Base-by-base conservation (phyloP, 2,329 filamentous ascomycete species). In the Aureobasidium sp. region DNA sequence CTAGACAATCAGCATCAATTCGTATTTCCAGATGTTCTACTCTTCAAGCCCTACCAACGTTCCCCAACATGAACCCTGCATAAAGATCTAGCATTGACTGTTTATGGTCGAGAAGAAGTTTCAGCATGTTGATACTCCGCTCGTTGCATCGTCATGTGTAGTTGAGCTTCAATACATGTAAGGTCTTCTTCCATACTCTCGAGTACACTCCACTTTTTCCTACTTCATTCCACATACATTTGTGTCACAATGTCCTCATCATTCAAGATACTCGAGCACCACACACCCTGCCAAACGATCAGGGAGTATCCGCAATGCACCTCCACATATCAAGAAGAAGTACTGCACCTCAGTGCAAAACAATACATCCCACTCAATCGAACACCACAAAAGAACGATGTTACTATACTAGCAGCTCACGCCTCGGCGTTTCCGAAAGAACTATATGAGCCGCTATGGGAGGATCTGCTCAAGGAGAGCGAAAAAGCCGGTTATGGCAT, bases 351-450 rank as follows among this genome's bases (percentile, higher is more conserved):
- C 5, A 81, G 83, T 11, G 79, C 96, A 48, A 96, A 95, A 74
- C 88, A 96, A 66, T 97, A 97, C 66, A 86, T 80, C 0, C 90
- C 90, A 1, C 73, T 81, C 63, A 89, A 90, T 61, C 77, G 74
- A 0, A 69, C 73, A 22, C 85, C 88, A 0, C 75, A 81, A 58
- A 79, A 81, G 1, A 87, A 88, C 25, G 88, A 93, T 68, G 73
- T 96, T 7, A 96, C 89, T 16, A 83, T 97, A 55, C 82, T 97
- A 51, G 89, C 80, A 12, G 84, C 85, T 3, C 90, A 96, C 70
- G 91, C 89, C 45, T 96, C 95, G 71, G 91, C 85, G 11, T 95
- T 96, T 60, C 86, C 88, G 10, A 97, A 96, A 78, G 91, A 97
- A 74, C 71, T 96, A 2, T 96, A 96, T 65, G 90, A 96, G 63